phyloP scores from a whole-genome alignment of 768 basidiomycete genomes.

The Tulasnella calospora region DNA sequence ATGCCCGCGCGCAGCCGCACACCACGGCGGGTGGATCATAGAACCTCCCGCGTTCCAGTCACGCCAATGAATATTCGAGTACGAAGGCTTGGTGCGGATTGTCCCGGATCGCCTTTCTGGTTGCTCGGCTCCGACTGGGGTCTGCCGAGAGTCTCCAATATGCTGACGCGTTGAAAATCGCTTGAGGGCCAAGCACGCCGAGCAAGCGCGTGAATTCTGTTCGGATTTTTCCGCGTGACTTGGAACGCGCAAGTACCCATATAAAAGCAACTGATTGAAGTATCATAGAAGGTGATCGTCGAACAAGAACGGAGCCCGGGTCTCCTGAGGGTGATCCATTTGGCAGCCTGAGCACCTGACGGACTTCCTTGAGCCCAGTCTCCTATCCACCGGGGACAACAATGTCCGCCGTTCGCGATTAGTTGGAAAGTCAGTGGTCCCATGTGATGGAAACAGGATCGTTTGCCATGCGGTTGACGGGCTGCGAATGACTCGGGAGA shows the following conservation, averaged over 20 bases:
- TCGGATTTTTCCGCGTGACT: background rate
- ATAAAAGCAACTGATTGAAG: background rate
- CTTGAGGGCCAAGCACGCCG: background rate
- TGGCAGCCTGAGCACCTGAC: background rate
- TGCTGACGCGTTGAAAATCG: no score
- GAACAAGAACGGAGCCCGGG: background rate
- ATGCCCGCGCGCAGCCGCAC: no score
- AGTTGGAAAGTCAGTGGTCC: background rate
- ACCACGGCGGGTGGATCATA: no score
- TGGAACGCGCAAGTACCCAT: background rate
- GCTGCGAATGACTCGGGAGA: background rate
- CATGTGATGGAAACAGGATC: background rate
- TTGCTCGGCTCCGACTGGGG: no score
- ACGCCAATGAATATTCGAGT: no score
- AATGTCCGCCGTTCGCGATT: background rate
- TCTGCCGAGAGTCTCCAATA: no score
- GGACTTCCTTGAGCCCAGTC: background rate
- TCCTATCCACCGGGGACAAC: background rate
- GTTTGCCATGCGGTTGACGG: background rate
- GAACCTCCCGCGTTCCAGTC: no score
- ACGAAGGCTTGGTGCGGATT: no score
- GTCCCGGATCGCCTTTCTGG: no score
- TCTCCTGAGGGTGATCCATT: background rate
- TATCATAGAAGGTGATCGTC: background rate
- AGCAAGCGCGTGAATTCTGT: no score